These are phyloP conservation scores for Apiotrichum gracile DNA, from an alignment of 1,284 basidiomycete species.

Conservation along the genomic window DNA sequence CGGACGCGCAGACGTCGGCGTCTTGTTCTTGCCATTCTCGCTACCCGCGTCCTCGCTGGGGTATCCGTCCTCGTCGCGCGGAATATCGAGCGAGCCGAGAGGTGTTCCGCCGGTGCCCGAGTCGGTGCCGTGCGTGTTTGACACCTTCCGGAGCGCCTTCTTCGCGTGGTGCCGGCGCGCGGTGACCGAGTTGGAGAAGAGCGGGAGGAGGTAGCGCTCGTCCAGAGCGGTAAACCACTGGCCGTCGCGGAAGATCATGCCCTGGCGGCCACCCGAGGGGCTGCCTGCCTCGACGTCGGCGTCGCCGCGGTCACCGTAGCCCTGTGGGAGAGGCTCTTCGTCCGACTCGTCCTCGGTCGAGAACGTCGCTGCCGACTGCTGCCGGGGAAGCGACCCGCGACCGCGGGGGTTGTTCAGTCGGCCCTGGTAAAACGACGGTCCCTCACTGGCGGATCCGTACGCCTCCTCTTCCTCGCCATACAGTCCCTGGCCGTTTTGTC, in stretches of 20 bases:
- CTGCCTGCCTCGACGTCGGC: conserved; percentile 12
- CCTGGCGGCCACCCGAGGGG: conserved; percentile 23
- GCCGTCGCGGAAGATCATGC: conserved; percentile 53
- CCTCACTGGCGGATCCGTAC: conserved; percentile 19
- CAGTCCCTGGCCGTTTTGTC: conserved; percentile 37
- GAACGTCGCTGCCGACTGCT: conserved; percentile 34
- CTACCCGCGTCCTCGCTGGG: conserved; percentile 33
- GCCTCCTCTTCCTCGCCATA: conserved; percentile 25
- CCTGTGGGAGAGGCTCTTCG: conserved; percentile 62
- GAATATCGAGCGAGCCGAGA: conserved; percentile 26
- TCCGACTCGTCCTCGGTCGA: conserved; percentile 58
- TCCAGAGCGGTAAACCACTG: conserved; percentile 97
- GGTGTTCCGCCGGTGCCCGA: conserved; percentile 26
- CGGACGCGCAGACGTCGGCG: background rate
- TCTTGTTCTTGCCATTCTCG: conserved; percentile 47
- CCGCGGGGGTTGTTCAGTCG: background rate
- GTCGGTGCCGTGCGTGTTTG: conserved; percentile 28
- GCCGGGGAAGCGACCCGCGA: conserved; percentile 2
- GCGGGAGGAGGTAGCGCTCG: conserved; percentile 85
- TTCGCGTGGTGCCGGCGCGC: conserved; percentile 79
- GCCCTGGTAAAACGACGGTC: conserved; percentile 27
- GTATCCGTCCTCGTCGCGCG: conserved; percentile 18
- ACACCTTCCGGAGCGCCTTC: conserved; percentile 51
- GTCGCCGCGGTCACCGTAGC: conserved; percentile 53
- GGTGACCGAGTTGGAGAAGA: conserved; percentile 91